Evolutionary conservation across 441 rosid species (phyloP), one percentile per base, ranked within the genome.

Genomic region (Gossypium davidsonii): DNA sequence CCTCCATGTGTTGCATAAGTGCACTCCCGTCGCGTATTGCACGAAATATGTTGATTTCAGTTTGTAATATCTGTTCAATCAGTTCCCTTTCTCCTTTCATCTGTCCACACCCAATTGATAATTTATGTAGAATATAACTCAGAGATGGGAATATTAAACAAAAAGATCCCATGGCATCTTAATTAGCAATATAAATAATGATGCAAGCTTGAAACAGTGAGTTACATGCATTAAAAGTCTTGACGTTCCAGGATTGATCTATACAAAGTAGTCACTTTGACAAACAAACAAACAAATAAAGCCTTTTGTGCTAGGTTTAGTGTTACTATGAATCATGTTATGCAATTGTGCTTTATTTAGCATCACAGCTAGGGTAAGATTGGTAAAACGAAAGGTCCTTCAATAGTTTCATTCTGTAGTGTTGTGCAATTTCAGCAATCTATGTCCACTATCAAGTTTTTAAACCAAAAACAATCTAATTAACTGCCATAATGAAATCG

Each of bases 1-100:
- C 97, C 77, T 94, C 99, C 97, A 94, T 94, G 77, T 92, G 99
- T 80, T 94, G 99, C 97, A 91, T 92, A 52, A 94, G 89, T 21
- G 96, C 97, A 83, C 91, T 92, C 67, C 66, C 66, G 10, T 61
- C 97, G 73, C 99, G 91, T 68, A 94, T 87, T 67, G 97, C 85
- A 28, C 86, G 90, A 73, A 89, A 94, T 77, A 94, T 87, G 66
- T 90, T 92, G 39, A 94, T 91, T 81, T 94, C 98, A 2, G 98
- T 94, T 77, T 88, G 96, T 79, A 94, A 72, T 78, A 92, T 88
- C 82, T 88, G 88, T 61, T 94, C 97, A 51, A 94, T 87, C n/a
- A 94, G 97, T 67, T 91, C 97, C 84, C 79, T 89, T 81, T 94
- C 97, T 51, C 98, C 98, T 88, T 92, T 94, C 98, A 94, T 94